Base-by-base conservation (phyloP, 306 rosid species). In the Chamaecrista fasciculata region DNA sequence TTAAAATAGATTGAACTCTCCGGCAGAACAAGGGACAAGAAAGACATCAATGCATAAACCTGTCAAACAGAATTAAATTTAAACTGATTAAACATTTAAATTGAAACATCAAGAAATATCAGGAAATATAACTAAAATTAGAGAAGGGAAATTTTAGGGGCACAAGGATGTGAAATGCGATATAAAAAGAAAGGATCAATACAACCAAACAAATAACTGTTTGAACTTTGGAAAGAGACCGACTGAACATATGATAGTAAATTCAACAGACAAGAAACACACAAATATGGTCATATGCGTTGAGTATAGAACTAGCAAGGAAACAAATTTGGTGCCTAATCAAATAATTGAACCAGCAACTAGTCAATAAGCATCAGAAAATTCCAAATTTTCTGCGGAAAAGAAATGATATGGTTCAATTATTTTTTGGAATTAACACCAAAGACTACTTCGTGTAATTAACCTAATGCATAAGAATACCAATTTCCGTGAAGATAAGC, bases 41-140 rank as follows among this genome's bases (percentile, higher is more conserved):
- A 93, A 39, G 98, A 93, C 89, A 78, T 93, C 24, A 90, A 75
- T 3, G 98, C 98, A 78, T 93, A 93, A 64, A 93, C 90, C 97
- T 93, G 90, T 7, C 56, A 82, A 36, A 48, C n/a, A 67, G 61
- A 69, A 76, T 10, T 31, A 48, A 28, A 58, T 20, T 62, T 55
- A 63, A 21, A 26, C 19, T 51, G 23, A 47, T 3, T 16, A 50
- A 73, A 75, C 65, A 3, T 26, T 2, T 16, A 50, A 75, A 68
- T 8, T 28, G 62, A 59, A 65, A 24, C 48, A 48, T 62, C 59
- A 77, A 44, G 44, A 34, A 62, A 67, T 46, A 39, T 3, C 24
- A 28, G 6, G 20, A 18, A 51, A 72, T 2, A 62, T 33, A 33
- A n/a, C n/a, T n/a, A n/a, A n/a, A n/a, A n/a, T n/a, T n/a, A n/a